Conservation (phyloP, 495 filamentous ascomycete genomes). For the Talaromyces thailandensis region DNA sequence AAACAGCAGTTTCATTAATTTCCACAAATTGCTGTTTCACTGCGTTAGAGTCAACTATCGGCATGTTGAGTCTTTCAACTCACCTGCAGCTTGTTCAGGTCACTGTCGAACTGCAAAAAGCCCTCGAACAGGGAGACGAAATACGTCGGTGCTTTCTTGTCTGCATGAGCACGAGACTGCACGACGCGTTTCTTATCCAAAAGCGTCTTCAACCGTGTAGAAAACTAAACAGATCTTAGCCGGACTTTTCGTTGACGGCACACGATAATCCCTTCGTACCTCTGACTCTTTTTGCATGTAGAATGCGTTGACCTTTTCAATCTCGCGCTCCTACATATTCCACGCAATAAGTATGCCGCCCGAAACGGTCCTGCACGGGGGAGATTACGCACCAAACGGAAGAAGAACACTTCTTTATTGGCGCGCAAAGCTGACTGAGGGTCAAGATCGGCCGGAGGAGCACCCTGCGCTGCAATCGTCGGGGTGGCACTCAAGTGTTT, state of each 20-base stretch:
- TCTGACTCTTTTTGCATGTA: constrained; percentile 98
- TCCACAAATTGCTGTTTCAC: constrained; percentile 81
- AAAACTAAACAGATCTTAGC: constrained; percentile 51
- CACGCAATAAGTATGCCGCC: neutral
- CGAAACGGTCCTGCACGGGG: neutral
- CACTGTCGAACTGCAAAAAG: constrained; percentile 91
- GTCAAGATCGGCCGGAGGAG: constrained; percentile 47
- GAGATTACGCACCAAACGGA: constrained; percentile 64
- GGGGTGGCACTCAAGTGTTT: constrained; percentile 93
- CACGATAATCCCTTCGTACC: constrained; percentile 39
- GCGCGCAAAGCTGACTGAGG: constrained; percentile 89
- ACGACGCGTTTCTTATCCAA: constrained; percentile 89
- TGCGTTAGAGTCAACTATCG: neutral
- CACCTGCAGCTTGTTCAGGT: constrained; percentile 87
- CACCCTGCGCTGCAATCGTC: constrained; percentile 65
- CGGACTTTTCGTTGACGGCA: neutral
- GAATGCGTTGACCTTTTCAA: constrained; percentile 97
- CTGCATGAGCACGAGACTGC: constrained; percentile 61
- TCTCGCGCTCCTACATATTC: constrained; percentile 69
- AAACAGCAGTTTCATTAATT: constrained; percentile 93
- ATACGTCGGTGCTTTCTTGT: constrained; percentile 79
- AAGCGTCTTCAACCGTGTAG: constrained; percentile 80
- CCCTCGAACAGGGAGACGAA: constrained; percentile 93
- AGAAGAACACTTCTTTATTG: constrained; percentile 98
- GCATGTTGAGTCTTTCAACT: neutral